phyloP scores from a whole-genome alignment of 345 rosid genomes.

The Pistacia integerrima region DNA sequence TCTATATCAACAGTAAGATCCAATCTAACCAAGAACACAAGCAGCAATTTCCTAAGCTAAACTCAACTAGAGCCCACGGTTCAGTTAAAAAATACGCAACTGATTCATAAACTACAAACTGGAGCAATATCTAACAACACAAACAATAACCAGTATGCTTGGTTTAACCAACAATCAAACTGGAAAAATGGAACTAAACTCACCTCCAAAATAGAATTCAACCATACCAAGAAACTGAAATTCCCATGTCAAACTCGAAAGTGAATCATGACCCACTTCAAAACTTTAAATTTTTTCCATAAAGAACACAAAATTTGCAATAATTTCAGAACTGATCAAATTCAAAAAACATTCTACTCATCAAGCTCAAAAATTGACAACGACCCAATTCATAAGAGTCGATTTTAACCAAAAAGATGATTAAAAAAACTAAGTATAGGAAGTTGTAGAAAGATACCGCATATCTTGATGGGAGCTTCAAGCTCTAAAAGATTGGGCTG shows the following conservation, averaged over 20 bases:
- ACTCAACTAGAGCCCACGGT: neutral
- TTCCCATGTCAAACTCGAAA: neutral
- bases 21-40: neutral
- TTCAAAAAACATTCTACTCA: neutral
- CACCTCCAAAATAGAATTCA: neutral
- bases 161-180: neutral
- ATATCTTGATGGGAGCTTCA: conserved; percentile 80
- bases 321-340: neutral
- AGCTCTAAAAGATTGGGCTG: conserved; percentile 83
- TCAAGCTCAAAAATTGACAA: neutral
- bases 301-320: neutral
- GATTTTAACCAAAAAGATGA: neutral
- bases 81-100: neutral
- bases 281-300: neutral
- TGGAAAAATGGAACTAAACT: neutral
- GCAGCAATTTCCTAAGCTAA: conserved; percentile 7
- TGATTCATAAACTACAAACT: neutral
- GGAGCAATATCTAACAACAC: neutral
- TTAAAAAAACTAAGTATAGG: conserved; percentile 8
- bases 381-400: neutral
- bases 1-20: neutral
- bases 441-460: conserved; percentile 45
- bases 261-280: neutral
- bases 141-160: neutral
- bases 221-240: neutral